phyloP scores from a whole-genome alignment of 78 protist genomes.

The Guillardia theta region DNA sequence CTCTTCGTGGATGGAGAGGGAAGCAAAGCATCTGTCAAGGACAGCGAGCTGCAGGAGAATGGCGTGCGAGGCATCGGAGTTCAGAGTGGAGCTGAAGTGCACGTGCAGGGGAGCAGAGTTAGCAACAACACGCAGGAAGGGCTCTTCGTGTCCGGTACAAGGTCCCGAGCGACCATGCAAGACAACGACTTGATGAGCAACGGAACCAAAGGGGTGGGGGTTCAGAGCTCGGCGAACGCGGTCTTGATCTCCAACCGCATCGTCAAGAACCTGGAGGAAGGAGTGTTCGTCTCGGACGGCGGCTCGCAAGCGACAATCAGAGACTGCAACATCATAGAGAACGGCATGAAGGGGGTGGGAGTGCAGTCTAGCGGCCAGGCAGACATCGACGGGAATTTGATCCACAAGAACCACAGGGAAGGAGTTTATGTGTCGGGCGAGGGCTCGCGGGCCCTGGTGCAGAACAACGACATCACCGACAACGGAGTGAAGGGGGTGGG shows the following conservation, averaged over 20 bases:
- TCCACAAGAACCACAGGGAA: neutral
- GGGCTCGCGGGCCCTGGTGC: neutral
- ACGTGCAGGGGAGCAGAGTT: neutral
- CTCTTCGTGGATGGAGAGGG: neutral
- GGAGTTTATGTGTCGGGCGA: neutral
- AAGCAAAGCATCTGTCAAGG: neutral
- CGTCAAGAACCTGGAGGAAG: neutral
- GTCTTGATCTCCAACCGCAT: neutral
- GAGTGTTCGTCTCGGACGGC: conserved; percentile 6
- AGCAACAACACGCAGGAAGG: neutral
- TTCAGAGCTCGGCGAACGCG: conserved; percentile 5
- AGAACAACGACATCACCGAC: conserved; percentile 19
- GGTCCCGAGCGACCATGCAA: neutral
- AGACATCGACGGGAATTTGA: neutral
- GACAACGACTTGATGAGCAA: neutral
- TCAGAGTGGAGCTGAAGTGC: neutral
- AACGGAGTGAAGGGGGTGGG: conserved; percentile 7
- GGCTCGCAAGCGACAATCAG: neutral
- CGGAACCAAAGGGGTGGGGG: conserved; percentile 33
- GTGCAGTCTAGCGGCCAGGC: neutral
- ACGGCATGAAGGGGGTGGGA: conserved; percentile 22
- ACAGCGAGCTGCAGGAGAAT: neutral
- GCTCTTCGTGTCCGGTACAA: neutral
- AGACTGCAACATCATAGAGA: neutral
- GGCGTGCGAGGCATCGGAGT: neutral